Percentiles rank a stretch among this genome's conserved stretches.
phyloP scores from a whole-genome alignment of 306 rosid species.

The Pueraria montana region DNA sequence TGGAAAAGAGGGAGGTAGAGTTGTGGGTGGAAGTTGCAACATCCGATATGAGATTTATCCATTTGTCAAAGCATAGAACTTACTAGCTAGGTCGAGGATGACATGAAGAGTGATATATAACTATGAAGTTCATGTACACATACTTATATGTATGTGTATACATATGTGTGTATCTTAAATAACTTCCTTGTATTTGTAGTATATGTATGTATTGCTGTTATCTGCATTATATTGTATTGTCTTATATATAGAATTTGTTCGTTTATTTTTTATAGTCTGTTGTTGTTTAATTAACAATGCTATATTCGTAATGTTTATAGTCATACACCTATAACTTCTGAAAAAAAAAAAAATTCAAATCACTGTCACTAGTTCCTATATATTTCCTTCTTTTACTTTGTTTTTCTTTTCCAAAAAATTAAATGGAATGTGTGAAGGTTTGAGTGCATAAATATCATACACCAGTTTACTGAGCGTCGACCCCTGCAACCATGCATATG shows the following conservation, averaged over 20 bases:
- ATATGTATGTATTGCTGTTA: not conserved
- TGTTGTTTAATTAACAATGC: not conserved
- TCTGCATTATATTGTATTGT: not conserved
- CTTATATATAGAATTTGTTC: not conserved
- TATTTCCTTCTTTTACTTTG: not conserved
- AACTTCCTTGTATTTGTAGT: not conserved
- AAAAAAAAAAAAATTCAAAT: not conserved
- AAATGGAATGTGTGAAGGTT: not conserved
- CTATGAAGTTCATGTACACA: not conserved
- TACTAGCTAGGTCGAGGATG: not conserved
- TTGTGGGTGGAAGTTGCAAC: slow-evolving; percentile 63
- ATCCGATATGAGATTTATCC: slow-evolving; percentile 61
- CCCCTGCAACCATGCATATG: no score
- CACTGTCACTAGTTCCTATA: not conserved
- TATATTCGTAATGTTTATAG: not conserved
- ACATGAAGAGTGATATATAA: not conserved
- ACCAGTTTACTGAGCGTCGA: no score
- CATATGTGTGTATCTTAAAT: not conserved
- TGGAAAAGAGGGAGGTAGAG: slow-evolving; percentile 63
- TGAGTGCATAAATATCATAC: not conserved
- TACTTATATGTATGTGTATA: not conserved
- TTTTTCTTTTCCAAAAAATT: not conserved
- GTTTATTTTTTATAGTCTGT: no score
- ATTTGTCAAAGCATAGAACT: slow-evolving; percentile 43
- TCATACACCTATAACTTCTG: not conserved